A percentile compares a stretch with the other conserved stretches of the same genome.
Conservation (phyloP, 208 protist species). For the Wallacemonas sp. region DNA sequence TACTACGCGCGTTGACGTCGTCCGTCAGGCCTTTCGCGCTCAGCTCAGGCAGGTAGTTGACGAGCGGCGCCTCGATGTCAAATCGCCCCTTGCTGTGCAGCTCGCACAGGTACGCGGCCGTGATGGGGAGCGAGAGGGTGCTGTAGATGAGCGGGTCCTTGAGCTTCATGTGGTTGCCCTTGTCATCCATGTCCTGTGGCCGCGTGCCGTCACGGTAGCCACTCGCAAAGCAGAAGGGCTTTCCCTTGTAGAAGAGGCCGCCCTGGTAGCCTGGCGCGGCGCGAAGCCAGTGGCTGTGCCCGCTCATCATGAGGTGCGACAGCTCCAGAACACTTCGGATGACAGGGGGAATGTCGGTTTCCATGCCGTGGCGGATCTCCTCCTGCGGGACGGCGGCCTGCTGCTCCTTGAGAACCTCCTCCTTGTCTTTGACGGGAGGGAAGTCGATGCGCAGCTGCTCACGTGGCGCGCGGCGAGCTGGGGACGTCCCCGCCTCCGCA, state of each 20-base stretch:
- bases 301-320: slow-evolving; percentile 74
- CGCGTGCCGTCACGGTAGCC: slow-evolving; percentile 75
- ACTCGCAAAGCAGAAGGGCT: slow-evolving; percentile 80
- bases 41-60: slow-evolving; percentile 66
- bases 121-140: slow-evolving; percentile 66
- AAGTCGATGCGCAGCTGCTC: slow-evolving; percentile 65
- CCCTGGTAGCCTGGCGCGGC: slow-evolving; percentile 77
- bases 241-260: slow-evolving; percentile 75
- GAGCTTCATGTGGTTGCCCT: slow-evolving; percentile 82
- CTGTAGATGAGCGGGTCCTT: slow-evolving; percentile 82
- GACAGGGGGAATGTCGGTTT: slow-evolving; percentile 72
- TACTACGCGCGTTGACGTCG: slow-evolving; percentile 55
- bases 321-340: slow-evolving; percentile 85
- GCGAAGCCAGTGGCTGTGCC: slow-evolving; percentile 74
- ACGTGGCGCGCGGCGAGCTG: neutral
- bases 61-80: slow-evolving; percentile 54
- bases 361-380: slow-evolving; percentile 55
- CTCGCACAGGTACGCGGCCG: slow-evolving; percentile 72
- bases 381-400: slow-evolving; percentile 47
- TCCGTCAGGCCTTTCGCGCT: slow-evolving; percentile 29
- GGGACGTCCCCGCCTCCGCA: neutral
- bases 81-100: slow-evolving; percentile 67
- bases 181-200: slow-evolving; percentile 77
- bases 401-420: slow-evolving; percentile 43
- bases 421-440: slow-evolving; percentile 61